Percentiles rank a stretch among this genome's conserved stretches.
Evolutionary conservation across 768 basidiomycete species (phyloP).

Genomic region (Termitomyces sp.): DNA sequence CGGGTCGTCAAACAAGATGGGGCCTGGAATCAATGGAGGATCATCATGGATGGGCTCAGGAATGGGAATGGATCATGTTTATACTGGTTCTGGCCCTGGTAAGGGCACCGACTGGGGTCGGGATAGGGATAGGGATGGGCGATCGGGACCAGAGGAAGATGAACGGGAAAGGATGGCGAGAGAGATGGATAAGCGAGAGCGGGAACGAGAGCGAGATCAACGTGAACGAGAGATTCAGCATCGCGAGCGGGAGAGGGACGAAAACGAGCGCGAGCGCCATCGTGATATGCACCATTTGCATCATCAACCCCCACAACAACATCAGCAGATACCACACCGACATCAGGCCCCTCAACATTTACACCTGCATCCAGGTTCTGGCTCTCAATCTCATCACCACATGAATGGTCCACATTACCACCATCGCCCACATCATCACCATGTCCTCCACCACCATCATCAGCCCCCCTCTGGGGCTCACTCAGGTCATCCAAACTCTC

Average conservation of each 20-base stretch:
- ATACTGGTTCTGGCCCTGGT: slow-evolving; percentile 15
- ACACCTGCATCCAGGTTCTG: slow-evolving; percentile 27
- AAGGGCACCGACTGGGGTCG: slow-evolving; percentile 20
- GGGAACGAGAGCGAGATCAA: slow-evolving; percentile 18
- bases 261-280: slow-evolving; percentile 23
- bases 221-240: slow-evolving; percentile 25
- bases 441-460: slow-evolving; percentile 42
- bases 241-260: slow-evolving; percentile 20
- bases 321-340: slow-evolving; percentile 29
- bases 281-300: slow-evolving; percentile 31
- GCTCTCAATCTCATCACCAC: slow-evolving; percentile 30
- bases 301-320: slow-evolving; percentile 30
- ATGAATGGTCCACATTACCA: slow-evolving; percentile 42
- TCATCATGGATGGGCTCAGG: slow-evolving; percentile 32
- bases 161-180: slow-evolving; percentile 26
- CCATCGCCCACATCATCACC: slow-evolving; percentile 50
- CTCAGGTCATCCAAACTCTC: slow-evolving; percentile 29
- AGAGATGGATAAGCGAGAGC: slow-evolving; percentile 27
- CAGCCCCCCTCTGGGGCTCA: slow-evolving; percentile 16
- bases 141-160: slow-evolving; percentile 18
- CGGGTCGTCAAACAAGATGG: slow-evolving; percentile 24
- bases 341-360: slow-evolving; percentile 29
- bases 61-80: slow-evolving; percentile 25
- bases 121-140: slow-evolving; percentile 15
- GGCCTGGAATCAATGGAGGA: slow-evolving; percentile 22